Evolutionary conservation across 225 moss, liverwort and hornwort species (phyloP).

Genomic region (Ulota crispa): DNA sequence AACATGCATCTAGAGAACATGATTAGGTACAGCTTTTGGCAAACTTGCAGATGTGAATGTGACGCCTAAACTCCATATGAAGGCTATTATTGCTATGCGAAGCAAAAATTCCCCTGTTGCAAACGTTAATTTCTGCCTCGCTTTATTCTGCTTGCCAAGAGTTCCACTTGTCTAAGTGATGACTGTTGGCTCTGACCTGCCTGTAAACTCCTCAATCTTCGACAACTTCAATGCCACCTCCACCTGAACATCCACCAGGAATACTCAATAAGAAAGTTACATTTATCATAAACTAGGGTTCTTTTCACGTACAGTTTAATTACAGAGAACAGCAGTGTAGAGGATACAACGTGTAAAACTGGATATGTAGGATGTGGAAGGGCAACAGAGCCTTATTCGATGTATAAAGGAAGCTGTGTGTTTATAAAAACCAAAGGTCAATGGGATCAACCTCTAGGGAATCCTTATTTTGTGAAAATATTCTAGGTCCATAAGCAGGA

Average conservation of each 20-base stretch:
- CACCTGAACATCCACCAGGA: conserved; percentile 38
- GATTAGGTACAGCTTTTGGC: not conserved
- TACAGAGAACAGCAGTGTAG: not conserved
- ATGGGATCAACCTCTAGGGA: not conserved
- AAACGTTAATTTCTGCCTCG: conserved; percentile 18
- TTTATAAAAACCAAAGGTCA: not conserved
- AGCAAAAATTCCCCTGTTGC: not conserved
- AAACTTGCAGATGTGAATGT: not conserved
- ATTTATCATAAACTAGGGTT: not conserved
- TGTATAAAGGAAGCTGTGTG: not conserved
- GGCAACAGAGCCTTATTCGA: not conserved
- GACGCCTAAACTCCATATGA: not conserved
- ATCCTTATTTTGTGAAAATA: not conserved
- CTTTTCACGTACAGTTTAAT: not conserved
- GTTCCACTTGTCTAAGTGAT: conserved; percentile 51
- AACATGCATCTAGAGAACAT: not conserved
- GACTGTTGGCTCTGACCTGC: conserved; percentile 77
- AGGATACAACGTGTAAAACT: not conserved
- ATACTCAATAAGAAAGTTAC: not conserved
- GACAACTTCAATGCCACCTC: conserved; percentile 69
- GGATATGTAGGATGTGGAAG: not conserved
- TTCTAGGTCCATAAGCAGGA: not conserved
- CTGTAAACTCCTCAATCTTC: conserved; percentile 79
- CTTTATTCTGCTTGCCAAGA: conserved; percentile 19
- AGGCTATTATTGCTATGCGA: not conserved